phyloP scores from a whole-genome alignment of 768 basidiomycete genomes.

The Postia placenta region DNA sequence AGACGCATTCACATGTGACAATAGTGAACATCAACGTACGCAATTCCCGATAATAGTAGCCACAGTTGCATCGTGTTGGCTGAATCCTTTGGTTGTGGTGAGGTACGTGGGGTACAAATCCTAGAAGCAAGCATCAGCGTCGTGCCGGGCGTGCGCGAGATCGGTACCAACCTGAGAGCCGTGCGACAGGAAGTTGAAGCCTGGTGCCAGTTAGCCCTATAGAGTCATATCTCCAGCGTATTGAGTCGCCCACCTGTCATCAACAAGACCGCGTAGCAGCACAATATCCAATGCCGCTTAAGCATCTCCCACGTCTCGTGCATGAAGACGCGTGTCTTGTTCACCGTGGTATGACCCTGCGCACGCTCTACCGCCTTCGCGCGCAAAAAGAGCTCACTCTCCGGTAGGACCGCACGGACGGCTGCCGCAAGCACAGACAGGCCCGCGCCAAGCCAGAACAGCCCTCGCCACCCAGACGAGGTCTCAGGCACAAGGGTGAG shows the following conservation, averaged over 20 bases:
- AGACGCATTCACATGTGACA: not conserved
- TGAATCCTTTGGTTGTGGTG: conserved; percentile 54
- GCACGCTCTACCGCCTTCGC: conserved; percentile 52
- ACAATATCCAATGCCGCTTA: conserved; percentile 73
- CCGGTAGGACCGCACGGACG: conserved; percentile 65
- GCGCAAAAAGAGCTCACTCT: conserved; percentile 67
- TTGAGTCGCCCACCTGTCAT: conserved; percentile 46
- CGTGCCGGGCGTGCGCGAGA: conserved; percentile 6
- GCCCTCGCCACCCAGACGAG: conserved; percentile 49
- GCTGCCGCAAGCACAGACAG: conserved; percentile 65
- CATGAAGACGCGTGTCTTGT: conserved; percentile 69
- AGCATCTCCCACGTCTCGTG: conserved; percentile 72
- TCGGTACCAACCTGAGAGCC: conserved; percentile 30
- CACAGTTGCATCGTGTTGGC: conserved; percentile 50
- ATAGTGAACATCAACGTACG: conserved; percentile 27
- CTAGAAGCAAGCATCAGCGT: conserved; percentile 22
- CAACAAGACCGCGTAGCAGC: conserved; percentile 78
- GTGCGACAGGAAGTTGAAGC: conserved; percentile 51
- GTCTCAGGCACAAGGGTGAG: conserved; percentile 45
- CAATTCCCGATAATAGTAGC: conserved; percentile 82
- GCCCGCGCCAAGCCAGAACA: conserved; percentile 79
- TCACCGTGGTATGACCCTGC: conserved; percentile 26
- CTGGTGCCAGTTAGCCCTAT: conserved; percentile 17
- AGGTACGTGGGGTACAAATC: conserved; percentile 83
- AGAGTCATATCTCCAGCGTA: conserved; percentile 7